Percentiles rank a stretch among this genome's conserved stretches.
Conservation (phyloP, 345 rosid species). For the Theobroma cacao region DNA sequence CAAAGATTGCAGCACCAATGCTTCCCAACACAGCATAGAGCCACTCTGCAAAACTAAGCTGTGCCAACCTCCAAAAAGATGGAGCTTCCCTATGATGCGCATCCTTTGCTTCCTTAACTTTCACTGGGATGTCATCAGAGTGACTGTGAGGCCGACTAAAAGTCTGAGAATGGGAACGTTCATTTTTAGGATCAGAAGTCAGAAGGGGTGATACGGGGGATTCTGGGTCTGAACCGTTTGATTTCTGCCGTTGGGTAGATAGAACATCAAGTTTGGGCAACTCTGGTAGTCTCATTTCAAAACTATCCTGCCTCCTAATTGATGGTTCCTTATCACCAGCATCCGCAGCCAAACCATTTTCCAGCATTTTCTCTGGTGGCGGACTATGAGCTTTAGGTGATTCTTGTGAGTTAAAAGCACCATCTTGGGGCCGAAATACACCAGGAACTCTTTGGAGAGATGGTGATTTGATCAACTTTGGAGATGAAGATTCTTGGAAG, state of each 20-base stretch:
- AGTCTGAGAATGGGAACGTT: constrained; percentile 96
- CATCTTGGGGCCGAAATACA: constrained; percentile 54
- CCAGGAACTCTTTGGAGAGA: constrained; percentile 87
- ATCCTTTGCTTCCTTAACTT: constrained; percentile 51
- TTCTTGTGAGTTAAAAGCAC: constrained; percentile 57
- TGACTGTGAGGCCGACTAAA: constrained; percentile 91
- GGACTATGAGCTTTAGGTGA: constrained; percentile 72
- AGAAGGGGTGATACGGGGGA: constrained; percentile 97
- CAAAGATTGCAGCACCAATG: constrained; percentile 97
- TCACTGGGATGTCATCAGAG: constrained; percentile 60
- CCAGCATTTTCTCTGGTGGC: constrained; percentile 70
- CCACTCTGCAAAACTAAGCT: constrained; percentile 98
- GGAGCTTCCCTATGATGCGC: constrained; percentile 58
- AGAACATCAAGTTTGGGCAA: constrained; percentile 91
- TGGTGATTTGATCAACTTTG: constrained; percentile 83
- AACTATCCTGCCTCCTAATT: constrained; percentile 96
- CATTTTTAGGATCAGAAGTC: constrained; percentile 90
- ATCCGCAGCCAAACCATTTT: constrained; percentile 67
- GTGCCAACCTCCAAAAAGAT: constrained; percentile 86
- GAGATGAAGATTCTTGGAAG: constrained; percentile 88
- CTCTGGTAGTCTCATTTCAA: constrained; percentile 91
- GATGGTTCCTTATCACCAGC: constrained; percentile 77
- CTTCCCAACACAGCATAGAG: constrained; percentile 97
- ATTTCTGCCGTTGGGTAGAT: constrained; percentile 52
- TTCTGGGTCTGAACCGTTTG: constrained; percentile 95